A percentile compares a stretch with the other conserved stretches of the same genome.
Conservation (phyloP, 2,329 filamentous ascomycete species). For the Aschersonia sp. region DNA sequence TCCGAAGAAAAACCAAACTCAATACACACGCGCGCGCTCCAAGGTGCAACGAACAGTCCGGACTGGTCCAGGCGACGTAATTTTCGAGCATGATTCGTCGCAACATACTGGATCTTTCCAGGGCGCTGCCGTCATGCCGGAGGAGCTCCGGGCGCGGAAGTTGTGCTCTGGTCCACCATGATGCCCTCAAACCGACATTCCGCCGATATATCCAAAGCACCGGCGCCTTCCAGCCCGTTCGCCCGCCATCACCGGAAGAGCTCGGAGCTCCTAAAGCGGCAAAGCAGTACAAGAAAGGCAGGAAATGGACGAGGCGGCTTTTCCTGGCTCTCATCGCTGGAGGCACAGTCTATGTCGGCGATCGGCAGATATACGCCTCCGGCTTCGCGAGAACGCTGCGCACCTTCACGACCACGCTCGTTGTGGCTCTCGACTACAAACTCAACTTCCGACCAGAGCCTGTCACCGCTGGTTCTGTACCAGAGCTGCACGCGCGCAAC, state of each 20-base stretch:
- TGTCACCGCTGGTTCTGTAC: constrained; percentile 55
- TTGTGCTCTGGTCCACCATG: constrained; percentile 1
- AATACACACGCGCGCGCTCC: background rate
- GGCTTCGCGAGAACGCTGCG: constrained; percentile 63
- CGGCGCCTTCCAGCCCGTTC: constrained; percentile 46
- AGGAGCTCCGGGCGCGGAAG: constrained; percentile 4
- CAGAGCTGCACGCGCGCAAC: constrained; percentile 68
- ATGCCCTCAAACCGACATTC: constrained; percentile 2
- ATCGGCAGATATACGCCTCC: constrained; percentile 64
- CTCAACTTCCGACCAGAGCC: constrained; percentile 82
- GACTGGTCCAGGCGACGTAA: constrained; percentile 1
- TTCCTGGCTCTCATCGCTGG: constrained; percentile 43
- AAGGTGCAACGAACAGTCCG: background rate
- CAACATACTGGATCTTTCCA: constrained; percentile 12
- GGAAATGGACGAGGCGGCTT: constrained; percentile 66
- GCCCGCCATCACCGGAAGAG: constrained; percentile 64
- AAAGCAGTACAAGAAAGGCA: constrained; percentile 54
- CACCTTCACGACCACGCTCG: constrained; percentile 65
- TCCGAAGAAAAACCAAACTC: too few relatives aligned
- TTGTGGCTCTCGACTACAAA: constrained; percentile 88
- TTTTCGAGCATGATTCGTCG: constrained; percentile 14
- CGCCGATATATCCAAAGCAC: constrained; percentile 16
- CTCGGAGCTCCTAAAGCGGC: constrained; percentile 58
- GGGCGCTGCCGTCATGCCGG: constrained; percentile 4
- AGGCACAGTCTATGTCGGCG: constrained; percentile 51